Percentiles rank a stretch among this genome's conserved stretches.
Evolutionary conservation across 129 eudicot genomes (phyloP).

Genomic region (Flaveria ramosissima): DNA sequence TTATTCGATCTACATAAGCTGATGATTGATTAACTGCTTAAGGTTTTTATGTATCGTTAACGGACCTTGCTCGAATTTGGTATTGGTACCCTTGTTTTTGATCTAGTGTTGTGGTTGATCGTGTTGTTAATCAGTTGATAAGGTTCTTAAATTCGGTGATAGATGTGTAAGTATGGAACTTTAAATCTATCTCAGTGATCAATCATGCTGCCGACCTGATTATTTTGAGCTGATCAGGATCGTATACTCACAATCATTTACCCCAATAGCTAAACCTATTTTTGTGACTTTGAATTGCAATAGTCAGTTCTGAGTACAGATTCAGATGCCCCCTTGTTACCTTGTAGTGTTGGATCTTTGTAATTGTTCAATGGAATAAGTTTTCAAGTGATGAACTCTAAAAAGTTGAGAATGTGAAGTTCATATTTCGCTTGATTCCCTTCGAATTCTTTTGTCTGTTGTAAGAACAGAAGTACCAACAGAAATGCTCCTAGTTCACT

Average conservation of each 20-base stretch:
- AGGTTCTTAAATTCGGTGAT: not conserved
- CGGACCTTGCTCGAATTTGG: conserved; percentile 5
- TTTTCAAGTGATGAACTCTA: not conserved
- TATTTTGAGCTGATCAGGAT: not conserved
- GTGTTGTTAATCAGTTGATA: not conserved
- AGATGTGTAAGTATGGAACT: not conserved
- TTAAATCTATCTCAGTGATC: not conserved
- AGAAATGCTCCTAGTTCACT: conserved; percentile 6
- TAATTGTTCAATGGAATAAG: not conserved
- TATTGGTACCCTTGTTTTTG: not conserved
- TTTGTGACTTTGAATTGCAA: not conserved
- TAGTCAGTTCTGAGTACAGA: not conserved
- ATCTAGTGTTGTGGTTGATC: conserved; percentile 8
- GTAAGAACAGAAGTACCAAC: not conserved
- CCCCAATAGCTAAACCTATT: not conserved
- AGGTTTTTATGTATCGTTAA: not conserved
- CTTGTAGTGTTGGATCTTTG: conserved; percentile 20
- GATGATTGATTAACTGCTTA: not conserved
- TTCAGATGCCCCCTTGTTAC: not conserved
- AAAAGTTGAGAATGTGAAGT: not conserved
- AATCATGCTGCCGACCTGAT: not conserved
- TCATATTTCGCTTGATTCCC: not conserved
- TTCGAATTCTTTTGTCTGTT: not conserved
- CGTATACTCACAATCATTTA: not conserved
- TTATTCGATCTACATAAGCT: conserved; percentile 7